Evolutionary conservation across 768 basidiomycete genomes (phyloP), one percentile per base, ranked within the genome.

Genomic region (Russula griseocarnosa): DNA sequence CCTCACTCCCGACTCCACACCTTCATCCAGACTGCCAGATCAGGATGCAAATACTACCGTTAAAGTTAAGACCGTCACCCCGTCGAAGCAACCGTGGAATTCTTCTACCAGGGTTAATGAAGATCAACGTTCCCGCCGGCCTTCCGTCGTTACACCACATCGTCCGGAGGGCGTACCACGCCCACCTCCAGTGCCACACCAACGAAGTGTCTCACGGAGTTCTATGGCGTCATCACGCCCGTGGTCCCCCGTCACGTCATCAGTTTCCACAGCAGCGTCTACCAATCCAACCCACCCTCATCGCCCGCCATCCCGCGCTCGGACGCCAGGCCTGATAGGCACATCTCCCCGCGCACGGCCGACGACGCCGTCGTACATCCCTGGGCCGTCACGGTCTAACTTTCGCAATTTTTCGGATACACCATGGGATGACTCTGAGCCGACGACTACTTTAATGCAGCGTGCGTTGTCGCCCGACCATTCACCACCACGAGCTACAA

Each of bases 321-420:
- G 85, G 66, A 86, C 86, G 2, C 85, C 86, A 3, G 65, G 72
- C 24, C 38, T 69, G 3, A 20, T 54, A 26, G 70, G 46, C 71
- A 69, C 78, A 8, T 82, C 84, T 0, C 86, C 88, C 24, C 85
- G 88, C n/a, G 76, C 83, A 18, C 82, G 92, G 62, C 82, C 90
- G 3, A 86, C 83, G 75, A 92, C 92, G 0, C 92, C 92, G 0
- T 91, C 88, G 69, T 78, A 84, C 64, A 92, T 94, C 60, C 90
- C 92, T 51, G 79, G 75, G 9, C 91, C 89, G 20, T 76, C 78
- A 50, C 78, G 78, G 65, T 60, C 57, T 22, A 74, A 79, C 55
- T 74, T 77, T 70, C 79, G 80, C 16, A 80, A 81, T 16, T 71
- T 81, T 54, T 84, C 85, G 30, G 76, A 79, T 16, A 76, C 76